phyloP scores from a whole-genome alignment of 345 rosid species.

The Chamaenerion angustifolium region DNA sequence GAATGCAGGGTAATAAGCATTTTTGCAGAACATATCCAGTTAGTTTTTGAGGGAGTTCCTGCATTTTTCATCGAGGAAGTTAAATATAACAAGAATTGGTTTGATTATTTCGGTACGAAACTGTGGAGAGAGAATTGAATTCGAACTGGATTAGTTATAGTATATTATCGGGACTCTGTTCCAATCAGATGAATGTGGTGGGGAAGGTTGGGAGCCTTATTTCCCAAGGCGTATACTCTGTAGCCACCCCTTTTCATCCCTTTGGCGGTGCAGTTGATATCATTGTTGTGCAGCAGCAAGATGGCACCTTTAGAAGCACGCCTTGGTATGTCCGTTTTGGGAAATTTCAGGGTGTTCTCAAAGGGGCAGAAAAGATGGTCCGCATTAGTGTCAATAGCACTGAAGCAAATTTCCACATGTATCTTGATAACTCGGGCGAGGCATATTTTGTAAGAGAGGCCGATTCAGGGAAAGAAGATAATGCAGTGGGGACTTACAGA shows the following conservation, averaged over 20 bases:
- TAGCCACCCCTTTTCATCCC: constrained; percentile 91
- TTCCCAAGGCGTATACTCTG: constrained; percentile 76
- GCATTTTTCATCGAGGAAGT: no score
- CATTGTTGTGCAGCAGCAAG: constrained; percentile 78
- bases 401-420: constrained; percentile 79
- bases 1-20: no score
- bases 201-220: constrained; percentile 80
- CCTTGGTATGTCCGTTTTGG: constrained; percentile 96
- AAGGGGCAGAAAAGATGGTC: constrained; percentile 74
- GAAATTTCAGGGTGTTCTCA: constrained; percentile 88
- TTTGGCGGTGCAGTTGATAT: constrained; percentile 96
- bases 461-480: constrained; percentile 30
- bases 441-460: constrained; percentile 73
- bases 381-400: constrained; percentile 61
- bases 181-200: constrained; percentile 67
- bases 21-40: no score
- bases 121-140: no score
- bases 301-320: constrained; percentile 65
- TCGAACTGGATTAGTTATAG: no score
- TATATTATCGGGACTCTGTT: background rate
- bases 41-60: no score
- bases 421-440: constrained; percentile 85
- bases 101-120: no score
- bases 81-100: no score
- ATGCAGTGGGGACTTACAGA: constrained; percentile 15